phyloP scores from a whole-genome alignment of 1,139 yeast species.

The Pichia cactophila region DNA sequence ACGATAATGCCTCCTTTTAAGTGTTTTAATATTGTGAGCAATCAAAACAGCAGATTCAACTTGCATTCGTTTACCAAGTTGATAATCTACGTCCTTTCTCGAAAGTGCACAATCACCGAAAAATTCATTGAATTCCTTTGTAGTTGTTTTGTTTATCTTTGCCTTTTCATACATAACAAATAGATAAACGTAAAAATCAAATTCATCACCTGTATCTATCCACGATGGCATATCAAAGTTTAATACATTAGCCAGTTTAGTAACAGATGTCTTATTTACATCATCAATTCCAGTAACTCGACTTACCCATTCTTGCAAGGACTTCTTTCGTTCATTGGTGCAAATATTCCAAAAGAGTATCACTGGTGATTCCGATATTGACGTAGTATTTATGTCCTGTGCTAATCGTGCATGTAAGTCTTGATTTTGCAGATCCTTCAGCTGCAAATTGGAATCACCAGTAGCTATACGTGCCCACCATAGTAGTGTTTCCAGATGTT shows the following conservation, averaged over 20 bases:
- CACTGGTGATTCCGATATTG: not conserved
- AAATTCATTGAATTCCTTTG: constrained; percentile 10
- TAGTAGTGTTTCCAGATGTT: not conserved
- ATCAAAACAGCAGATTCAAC: constrained; percentile 23
- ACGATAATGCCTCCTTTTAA: constrained; percentile 18
- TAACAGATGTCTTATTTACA: not conserved
- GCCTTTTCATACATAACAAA: not conserved
- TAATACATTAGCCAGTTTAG: not conserved
- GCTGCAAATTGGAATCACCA: not conserved
- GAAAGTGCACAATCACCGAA: constrained; percentile 13
- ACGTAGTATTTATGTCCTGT: not conserved
- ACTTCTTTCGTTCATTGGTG: not conserved
- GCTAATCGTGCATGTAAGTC: not conserved
- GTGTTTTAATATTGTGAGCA: constrained; percentile 15
- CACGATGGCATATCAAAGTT: not conserved
- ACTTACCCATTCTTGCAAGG: not conserved
- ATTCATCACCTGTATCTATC: not conserved
- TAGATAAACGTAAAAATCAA: not conserved
- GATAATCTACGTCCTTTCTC: constrained; percentile 2
- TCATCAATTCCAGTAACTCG: not conserved
- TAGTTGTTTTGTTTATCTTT: not conserved
- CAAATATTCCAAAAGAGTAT: not conserved
- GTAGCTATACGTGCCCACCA: not conserved
- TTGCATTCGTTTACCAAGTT: constrained; percentile 13
- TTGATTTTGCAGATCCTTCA: not conserved